Conservation (phyloP, 129 eudicot species). For the Tagetes erecta region DNA sequence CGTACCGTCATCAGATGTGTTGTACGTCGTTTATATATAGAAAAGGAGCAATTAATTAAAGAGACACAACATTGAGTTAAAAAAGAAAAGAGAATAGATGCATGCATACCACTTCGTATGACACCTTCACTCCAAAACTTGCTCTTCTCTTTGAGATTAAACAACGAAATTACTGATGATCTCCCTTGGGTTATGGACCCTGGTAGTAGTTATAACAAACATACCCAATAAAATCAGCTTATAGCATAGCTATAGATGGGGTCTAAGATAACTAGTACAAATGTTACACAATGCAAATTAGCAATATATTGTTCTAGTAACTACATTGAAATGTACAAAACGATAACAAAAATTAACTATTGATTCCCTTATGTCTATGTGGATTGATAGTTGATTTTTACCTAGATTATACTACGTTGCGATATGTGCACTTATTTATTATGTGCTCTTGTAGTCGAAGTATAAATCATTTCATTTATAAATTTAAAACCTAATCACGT, state of each 20-base stretch:
- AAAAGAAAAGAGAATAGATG: background rate
- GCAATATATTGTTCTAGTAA: slow-evolving; percentile 1
- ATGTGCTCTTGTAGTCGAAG: no score
- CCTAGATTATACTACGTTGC: no score
- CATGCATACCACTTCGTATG: slow-evolving; percentile 64
- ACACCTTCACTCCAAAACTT: slow-evolving; percentile 92
- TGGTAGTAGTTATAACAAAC: slow-evolving; percentile 26
- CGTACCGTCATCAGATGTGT: no score
- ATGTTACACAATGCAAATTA: slow-evolving; percentile 15
- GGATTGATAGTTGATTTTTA: no score
- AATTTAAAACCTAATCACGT: no score
- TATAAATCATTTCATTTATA: no score
- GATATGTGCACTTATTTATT: no score
- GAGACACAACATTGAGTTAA: background rate
- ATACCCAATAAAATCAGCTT: slow-evolving; percentile 44
- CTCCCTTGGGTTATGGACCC: slow-evolving; percentile 50
- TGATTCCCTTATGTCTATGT: no score
- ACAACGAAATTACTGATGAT: slow-evolving; percentile 84
- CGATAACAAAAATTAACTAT: background rate
- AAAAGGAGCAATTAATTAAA: background rate
- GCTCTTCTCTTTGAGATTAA: slow-evolving; percentile 92
- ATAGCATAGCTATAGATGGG: slow-evolving; percentile 21
- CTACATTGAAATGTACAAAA: slow-evolving; percentile 3
- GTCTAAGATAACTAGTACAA: slow-evolving; percentile 34
- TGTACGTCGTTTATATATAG: slow-evolving; percentile 20